These are phyloP conservation scores for Claviceps sp. DNA, from an alignment of 2,329 filamentous ascomycete species.

Conservation along the genomic window DNA sequence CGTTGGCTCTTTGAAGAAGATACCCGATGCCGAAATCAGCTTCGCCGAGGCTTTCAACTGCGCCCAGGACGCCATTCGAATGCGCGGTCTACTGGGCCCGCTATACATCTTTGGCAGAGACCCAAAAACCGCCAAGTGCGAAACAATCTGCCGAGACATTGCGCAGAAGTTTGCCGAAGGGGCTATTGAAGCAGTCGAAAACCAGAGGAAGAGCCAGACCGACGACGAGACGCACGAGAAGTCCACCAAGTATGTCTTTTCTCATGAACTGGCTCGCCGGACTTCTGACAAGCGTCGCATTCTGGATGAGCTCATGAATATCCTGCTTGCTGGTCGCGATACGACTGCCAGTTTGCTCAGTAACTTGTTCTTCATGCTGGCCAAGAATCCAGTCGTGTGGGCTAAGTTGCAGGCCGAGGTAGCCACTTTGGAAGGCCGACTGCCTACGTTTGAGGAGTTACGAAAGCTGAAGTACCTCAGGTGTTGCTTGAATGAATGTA, in stretches of 20 bases:
- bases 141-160: slow-evolving; percentile 20
- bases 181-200: slow-evolving; percentile 35
- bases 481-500: slow-evolving; percentile 12
- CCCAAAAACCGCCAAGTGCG: slow-evolving; percentile 49
- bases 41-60: slow-evolving; percentile 13
- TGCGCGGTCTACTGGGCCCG: slow-evolving; percentile 31
- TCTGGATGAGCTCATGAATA: slow-evolving; percentile 21
- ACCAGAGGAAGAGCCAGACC: slow-evolving; percentile 27
- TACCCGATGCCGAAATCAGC: slow-evolving; percentile 8
- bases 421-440: slow-evolving; percentile 6
- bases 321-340: slow-evolving; percentile 38
- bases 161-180: slow-evolving; percentile 43
- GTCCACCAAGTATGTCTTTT: slow-evolving; percentile 17
- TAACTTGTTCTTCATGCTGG: slow-evolving; percentile 31
- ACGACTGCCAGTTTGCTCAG: slow-evolving; percentile 37
- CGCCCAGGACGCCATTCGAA: slow-evolving; percentile 7
- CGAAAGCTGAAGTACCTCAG: slow-evolving; percentile 10
- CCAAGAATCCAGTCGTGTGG: slow-evolving; percentile 11
- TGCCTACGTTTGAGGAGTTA: slow-evolving; percentile 11
- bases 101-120: slow-evolving; percentile 42
- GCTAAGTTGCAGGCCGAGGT: background rate
- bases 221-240: slow-evolving; percentile 6
- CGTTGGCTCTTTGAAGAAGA: slow-evolving; percentile 17
- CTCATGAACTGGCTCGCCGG: slow-evolving; percentile 20
- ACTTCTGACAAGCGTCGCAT: slow-evolving; percentile 14